Base-by-base conservation (phyloP, 2,329 filamentous ascomycete genomes). In the Paraconiothyrium sp. region DNA sequence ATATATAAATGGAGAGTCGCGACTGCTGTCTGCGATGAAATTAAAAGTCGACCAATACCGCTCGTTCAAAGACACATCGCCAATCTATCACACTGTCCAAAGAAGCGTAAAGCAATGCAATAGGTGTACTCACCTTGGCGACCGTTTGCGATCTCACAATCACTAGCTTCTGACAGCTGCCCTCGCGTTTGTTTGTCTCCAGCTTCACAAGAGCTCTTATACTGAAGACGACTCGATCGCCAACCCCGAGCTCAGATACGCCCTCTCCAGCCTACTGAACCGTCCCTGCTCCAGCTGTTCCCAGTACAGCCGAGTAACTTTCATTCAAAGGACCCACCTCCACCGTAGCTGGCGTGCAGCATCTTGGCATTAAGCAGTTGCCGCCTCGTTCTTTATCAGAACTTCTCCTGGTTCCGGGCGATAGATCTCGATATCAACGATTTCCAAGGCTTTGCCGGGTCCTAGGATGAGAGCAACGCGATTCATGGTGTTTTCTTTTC, bases 211-310 rank as follows among this genome's bases (percentile, higher is more conserved):
- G 68, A 2, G 70, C 65, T 43, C 55, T 65, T 5, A 67, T 72
- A 49, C 73, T 67, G 39, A 72, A 73, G 10, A 72, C 64, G 2
- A 84, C 82, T 41, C 80, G 72, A 54, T 84, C 78, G 16, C 84
- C 84, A 3, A 80, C 68, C 49, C 76, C 73, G 58, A 83, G 74
- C 5, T 76, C 74, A 4, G 69, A 72, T 4, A 85, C 82, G 7
- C 75, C 80, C 24, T 80, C 75, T 34, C 81, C 80, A 11, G 84
- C 70, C 64, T 82, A 82, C 65, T 84, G 80, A 22, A 85, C 72
- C 0, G 81, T 70, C 9, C 82, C 83, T 1, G 68, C 72, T 58
- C 68, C 66, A 43, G 67, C 69, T 1, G 62, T 67, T 27, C 67
- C 68, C 20, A 74, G 66, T n/a, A 69, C 39, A 13, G 63, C 63